These are phyloP conservation scores for Candida quercuum DNA, from an alignment of 805 yeast genomes.

Conservation along the genomic window DNA sequence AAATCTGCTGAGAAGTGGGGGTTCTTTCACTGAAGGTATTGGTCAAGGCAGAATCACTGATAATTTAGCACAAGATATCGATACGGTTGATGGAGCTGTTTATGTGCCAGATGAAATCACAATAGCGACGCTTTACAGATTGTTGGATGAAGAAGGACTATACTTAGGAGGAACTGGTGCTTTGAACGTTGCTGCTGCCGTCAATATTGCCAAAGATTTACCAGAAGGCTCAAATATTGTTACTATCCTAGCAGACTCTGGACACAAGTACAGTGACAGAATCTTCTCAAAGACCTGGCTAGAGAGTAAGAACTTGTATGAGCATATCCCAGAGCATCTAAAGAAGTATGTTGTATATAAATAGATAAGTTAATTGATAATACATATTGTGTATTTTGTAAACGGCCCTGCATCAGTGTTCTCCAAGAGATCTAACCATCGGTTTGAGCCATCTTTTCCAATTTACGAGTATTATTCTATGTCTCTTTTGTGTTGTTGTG, in stretches of 20 bases:
- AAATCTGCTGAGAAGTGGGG: conserved; percentile 65
- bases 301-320: conserved; percentile 57
- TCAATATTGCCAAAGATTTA: conserved; percentile 62
- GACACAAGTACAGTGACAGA: conserved; percentile 82
- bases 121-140: conserved; percentile 76
- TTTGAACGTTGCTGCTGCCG: conserved; percentile 86
- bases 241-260: conserved; percentile 86
- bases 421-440: too few species aligned
- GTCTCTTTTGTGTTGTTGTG: too few species aligned
- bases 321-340: conserved; percentile 64
- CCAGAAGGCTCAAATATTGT: conserved; percentile 82
- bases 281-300: conserved; percentile 78
- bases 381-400: too few species aligned
- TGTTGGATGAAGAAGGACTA: conserved; percentile 86
- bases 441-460: too few species aligned
- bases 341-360: conserved; percentile 55
- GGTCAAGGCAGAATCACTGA: conserved; percentile 93
- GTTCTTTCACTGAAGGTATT: conserved; percentile 92
- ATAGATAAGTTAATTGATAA: conserved; percentile 5
- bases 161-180: conserved; percentile 90
- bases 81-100: conserved; percentile 73
- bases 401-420: too few species aligned
- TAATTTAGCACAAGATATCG: conserved; percentile 70
- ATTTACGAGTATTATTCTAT: too few species aligned
- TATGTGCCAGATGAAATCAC: conserved; percentile 75